phyloP scores from a whole-genome alignment of 768 basidiomycete species.

The Pleurotus sapidus region DNA sequence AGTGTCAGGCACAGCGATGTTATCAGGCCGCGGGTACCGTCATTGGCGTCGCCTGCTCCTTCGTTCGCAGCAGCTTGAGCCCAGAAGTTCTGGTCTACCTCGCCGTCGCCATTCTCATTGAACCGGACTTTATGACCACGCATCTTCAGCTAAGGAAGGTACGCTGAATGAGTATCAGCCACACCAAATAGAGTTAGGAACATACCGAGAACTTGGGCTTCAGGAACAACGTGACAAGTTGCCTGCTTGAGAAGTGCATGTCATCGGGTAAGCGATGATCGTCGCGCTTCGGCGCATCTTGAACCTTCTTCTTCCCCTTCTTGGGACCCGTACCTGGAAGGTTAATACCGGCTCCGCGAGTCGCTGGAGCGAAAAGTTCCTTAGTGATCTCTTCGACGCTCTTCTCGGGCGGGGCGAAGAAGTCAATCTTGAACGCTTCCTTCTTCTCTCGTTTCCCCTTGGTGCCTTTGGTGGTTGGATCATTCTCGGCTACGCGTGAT shows the following conservation, averaged over 20 bases:
- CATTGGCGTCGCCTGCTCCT: slow-evolving; percentile 62
- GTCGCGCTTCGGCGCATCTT: slow-evolving; percentile 59
- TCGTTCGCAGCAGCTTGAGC: slow-evolving; percentile 89
- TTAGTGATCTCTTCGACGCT: slow-evolving; percentile 59
- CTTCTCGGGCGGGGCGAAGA: slow-evolving; percentile 57
- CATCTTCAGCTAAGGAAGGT: slow-evolving; percentile 71
- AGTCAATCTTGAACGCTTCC: slow-evolving; percentile 82
- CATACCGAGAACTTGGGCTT: slow-evolving; percentile 94
- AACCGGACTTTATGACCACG: slow-evolving; percentile 62
- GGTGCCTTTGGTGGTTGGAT: slow-evolving; percentile 40
- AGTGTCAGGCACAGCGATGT: too few relatives aligned
- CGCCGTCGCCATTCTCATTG: slow-evolving; percentile 71
- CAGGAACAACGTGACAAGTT: slow-evolving; percentile 88
- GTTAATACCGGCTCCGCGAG: slow-evolving; percentile 67
- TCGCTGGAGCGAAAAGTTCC: slow-evolving; percentile 76
- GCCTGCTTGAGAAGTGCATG: slow-evolving; percentile 93
- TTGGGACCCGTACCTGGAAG: slow-evolving; percentile 53
- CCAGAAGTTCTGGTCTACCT: slow-evolving; percentile 97
- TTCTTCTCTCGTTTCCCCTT: slow-evolving; percentile 69
- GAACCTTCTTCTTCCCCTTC: slow-evolving; percentile 47
- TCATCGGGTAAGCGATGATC: slow-evolving; percentile 89
- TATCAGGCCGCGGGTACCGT: slow-evolving; percentile 41
- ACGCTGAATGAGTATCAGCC: background rate
- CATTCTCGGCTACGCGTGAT: slow-evolving; percentile 28
- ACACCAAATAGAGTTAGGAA: slow-evolving; percentile 11